Evolutionary conservation across 805 yeast genomes (phyloP), one percentile per base, ranked within the genome.

Genomic region (Candida quercuum): DNA sequence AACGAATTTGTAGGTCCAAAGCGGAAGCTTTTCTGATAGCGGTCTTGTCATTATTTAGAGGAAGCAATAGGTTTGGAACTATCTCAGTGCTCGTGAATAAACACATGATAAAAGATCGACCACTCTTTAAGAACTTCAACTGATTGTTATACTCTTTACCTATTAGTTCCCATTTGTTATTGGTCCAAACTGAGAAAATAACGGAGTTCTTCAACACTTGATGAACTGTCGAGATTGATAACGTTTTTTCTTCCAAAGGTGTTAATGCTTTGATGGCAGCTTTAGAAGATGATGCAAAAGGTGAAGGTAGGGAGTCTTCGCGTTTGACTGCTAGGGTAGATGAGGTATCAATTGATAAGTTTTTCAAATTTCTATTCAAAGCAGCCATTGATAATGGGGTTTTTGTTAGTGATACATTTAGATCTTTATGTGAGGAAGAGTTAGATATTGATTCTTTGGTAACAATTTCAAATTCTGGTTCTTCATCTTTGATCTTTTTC

Each of bases 391-490:
- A 38, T 23, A 19, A 20, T 22, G 38, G 10, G 8, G 29, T n/a
- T n/a, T 23, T 20, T 15, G 32, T n/a, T n/a, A n/a, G n/a, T n/a
- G n/a, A n/a, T n/a, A 35, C 15, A 12, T 15, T 12, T 14, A 16
- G 5, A 11, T 7, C 19, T 28, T 16, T 28, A 13, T 17, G 3
- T 20, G 10, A 15, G 22, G 19, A 14, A 14, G 21, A 36, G 14
- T 18, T 30, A 30, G 31, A 15, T 14, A 24, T 24, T 14, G 43
- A 26, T 12, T 37, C 29, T 35, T 43, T 46, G 10, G 48, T 47
- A 9, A 49, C 53, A 25, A 54, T 51, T 32, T 54, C 59, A 30
- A 54, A 52, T 4, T 43, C 37, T 11, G 56, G 51, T 15, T 46
- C 50, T 15, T 33, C 42, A 15, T 32, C 39, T 20, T 38, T 24